phyloP scores from a whole-genome alignment of 202 grass and related monocot genomes.

The Eragrostis tef region DNA sequence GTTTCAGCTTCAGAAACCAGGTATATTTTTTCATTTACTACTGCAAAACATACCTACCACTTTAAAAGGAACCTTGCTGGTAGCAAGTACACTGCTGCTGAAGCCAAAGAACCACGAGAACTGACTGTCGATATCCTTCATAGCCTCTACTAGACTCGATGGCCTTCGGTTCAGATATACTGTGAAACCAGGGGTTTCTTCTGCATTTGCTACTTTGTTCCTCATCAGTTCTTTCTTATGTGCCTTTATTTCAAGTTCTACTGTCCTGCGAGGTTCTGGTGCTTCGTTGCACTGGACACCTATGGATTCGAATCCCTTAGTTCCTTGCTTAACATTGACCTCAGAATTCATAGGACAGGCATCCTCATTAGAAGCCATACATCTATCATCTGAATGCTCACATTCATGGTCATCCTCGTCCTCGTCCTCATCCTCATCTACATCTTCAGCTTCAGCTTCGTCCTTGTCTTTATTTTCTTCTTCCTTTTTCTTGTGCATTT shows the following conservation, averaged over 20 bases:
- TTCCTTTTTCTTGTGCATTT: constrained; percentile 47
- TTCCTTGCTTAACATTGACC: constrained; percentile 55
- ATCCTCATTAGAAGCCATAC: constrained; percentile 42
- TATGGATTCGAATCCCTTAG: constrained; percentile 68
- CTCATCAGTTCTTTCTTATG: constrained; percentile 70
- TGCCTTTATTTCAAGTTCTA: constrained; percentile 63
- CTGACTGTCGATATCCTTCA: constrained; percentile 81
- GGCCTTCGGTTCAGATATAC: constrained; percentile 86
- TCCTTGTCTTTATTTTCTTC: constrained; percentile 40
- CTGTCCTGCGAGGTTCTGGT: constrained; percentile 50
- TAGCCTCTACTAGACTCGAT: constrained; percentile 69
- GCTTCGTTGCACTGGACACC: constrained; percentile 55
- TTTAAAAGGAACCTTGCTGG: constrained; percentile 31
- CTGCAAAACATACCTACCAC: constrained; percentile 44
- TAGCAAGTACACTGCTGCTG: constrained; percentile 21
- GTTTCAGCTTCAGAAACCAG: constrained; percentile 35
- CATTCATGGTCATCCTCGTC: constrained; percentile 40
- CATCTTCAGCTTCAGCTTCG: constrained; percentile 42
- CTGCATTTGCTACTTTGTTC: constrained; percentile 64
- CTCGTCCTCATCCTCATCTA: constrained; percentile 27
- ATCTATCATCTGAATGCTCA: constrained; percentile 55
- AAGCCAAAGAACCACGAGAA: constrained; percentile 61
- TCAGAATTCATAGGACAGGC: constrained; percentile 43
- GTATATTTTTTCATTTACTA: neutral
- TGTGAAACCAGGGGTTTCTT: constrained; percentile 86